Conservation (phyloP, 2,329 filamentous ascomycete species). For the Colletotrichum sp. region DNA sequence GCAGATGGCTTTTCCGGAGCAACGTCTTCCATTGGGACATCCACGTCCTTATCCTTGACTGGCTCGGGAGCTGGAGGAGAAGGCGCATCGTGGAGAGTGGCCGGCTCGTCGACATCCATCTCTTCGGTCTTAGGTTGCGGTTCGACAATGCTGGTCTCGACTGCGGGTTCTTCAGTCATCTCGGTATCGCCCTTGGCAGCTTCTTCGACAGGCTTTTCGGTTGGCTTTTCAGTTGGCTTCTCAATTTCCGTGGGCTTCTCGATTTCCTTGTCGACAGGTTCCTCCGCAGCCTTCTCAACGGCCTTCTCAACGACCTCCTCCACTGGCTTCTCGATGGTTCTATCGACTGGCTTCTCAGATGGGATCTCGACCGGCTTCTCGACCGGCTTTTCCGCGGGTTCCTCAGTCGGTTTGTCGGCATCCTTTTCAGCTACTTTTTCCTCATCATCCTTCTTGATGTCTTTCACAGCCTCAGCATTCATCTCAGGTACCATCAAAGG, state of each 20-base stretch:
- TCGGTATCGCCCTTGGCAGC: constrained; percentile 14
- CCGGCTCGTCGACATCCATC: constrained; percentile 42
- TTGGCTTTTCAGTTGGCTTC: background rate
- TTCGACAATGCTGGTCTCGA: background rate
- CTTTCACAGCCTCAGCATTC: background rate
- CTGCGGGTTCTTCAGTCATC: background rate
- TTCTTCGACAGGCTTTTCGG: background rate
- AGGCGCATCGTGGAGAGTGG: background rate
- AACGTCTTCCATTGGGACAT: constrained; percentile 26
- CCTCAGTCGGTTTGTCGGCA: background rate
- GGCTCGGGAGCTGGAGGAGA: background rate
- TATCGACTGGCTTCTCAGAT: background rate
- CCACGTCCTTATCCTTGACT: background rate
- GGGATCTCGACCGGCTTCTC: background rate
- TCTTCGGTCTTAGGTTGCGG: constrained; percentile 44
- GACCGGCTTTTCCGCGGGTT: background rate
- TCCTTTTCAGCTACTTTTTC: background rate
- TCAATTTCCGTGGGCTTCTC: background rate
- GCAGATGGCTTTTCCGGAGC: constrained; percentile 30
- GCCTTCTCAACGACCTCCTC: background rate
- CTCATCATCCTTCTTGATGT: background rate
- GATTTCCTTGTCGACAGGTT: background rate
- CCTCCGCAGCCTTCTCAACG: background rate
- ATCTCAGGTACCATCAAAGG: background rate
- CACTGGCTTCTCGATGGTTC: background rate